phyloP scores from a whole-genome alignment of 2,329 filamentous ascomycete genomes.

The Pyrenochaeta sp. region DNA sequence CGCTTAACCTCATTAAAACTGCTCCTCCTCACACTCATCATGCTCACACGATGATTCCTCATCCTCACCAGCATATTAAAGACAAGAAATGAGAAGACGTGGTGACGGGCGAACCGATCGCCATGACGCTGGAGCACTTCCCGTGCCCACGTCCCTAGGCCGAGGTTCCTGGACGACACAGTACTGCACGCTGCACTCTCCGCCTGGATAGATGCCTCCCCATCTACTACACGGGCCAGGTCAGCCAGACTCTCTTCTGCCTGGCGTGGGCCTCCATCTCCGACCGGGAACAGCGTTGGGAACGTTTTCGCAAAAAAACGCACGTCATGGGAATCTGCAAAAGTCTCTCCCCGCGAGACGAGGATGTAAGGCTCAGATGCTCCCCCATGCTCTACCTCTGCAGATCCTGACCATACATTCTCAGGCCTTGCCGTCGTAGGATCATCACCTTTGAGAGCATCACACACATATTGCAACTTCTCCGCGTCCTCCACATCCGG shows the following conservation, averaged over 20 bases:
- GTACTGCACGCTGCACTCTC: not conserved
- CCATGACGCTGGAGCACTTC: conserved; percentile 5
- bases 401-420: conserved; percentile 1
- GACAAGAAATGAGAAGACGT: conserved; percentile 6
- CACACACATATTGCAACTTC: conserved; percentile 7
- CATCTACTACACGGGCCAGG: not conserved
- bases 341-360: conserved; percentile 5
- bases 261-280: conserved; percentile 8
- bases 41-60: conserved; percentile 7
- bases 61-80: conserved; percentile 6
- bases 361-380: conserved; percentile 5
- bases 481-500: conserved; percentile 4
- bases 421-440: not conserved
- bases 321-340: conserved; percentile 7
- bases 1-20: conserved; percentile 2
- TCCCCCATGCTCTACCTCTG: conserved; percentile 1
- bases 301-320: conserved; percentile 9
- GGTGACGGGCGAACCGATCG: conserved; percentile 1
- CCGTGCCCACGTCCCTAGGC: conserved; percentile 5
- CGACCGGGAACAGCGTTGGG: conserved; percentile 8
- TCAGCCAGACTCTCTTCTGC: conserved; percentile 3
- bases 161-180: conserved; percentile 2
- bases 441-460: conserved; percentile 1
- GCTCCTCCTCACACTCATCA: conserved; percentile 8
- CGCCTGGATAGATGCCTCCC: not conserved